These are phyloP conservation scores for Populus tremula DNA, from an alignment of 345 rosid species.

Conservation along the genomic window DNA sequence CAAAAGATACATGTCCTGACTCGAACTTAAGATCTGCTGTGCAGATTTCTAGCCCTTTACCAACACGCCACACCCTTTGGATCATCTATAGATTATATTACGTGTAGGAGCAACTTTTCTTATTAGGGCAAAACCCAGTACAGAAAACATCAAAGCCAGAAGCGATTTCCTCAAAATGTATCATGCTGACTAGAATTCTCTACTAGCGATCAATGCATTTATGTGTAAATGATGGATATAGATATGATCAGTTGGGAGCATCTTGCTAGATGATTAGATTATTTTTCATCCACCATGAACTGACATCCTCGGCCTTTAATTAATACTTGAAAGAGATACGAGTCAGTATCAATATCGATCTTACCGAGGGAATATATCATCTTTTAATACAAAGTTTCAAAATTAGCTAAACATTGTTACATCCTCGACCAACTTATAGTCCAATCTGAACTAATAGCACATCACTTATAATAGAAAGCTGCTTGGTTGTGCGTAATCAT, in stretches of 20 bases:
- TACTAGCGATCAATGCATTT: not conserved
- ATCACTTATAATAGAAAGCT: not conserved
- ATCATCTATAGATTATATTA: too few relatives aligned
- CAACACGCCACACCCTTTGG: too few relatives aligned
- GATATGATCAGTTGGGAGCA: too few relatives aligned
- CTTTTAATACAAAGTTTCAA: not conserved
- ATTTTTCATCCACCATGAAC: not conserved
- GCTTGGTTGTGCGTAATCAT: not conserved
- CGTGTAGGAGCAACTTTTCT: not conserved
- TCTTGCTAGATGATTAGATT: too few relatives aligned
- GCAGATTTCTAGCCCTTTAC: too few relatives aligned
- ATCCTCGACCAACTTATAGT: not conserved
- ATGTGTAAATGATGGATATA: too few relatives aligned
- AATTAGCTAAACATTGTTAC: not conserved
- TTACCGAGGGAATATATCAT: not conserved
- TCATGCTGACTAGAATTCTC: not conserved
- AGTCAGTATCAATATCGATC: not conserved
- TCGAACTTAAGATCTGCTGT: too few relatives aligned
- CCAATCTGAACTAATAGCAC: too few relatives aligned
- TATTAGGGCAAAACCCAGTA: not conserved
- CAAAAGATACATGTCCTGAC: too few relatives aligned
- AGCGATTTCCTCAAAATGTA: not conserved
- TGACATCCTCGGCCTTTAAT: not conserved
- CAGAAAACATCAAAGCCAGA: not conserved
- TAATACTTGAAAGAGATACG: not conserved